Conservation (phyloP, 768 basidiomycete species). For the Russula sp. region DNA sequence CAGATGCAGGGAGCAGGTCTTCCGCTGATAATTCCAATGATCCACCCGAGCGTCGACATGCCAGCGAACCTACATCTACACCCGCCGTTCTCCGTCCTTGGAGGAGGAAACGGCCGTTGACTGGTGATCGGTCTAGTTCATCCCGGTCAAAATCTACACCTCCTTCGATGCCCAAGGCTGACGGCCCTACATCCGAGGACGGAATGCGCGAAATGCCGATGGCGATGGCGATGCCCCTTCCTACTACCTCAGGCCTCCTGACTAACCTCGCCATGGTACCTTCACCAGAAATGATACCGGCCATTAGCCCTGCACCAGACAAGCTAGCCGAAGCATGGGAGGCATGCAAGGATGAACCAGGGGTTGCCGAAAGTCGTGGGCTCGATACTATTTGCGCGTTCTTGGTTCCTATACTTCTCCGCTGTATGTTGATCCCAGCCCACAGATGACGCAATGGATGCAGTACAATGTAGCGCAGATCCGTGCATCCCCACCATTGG, state of each 20-base stretch:
- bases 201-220: background rate
- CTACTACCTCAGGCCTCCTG: background rate
- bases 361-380: background rate
- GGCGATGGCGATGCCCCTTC: background rate
- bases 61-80: background rate
- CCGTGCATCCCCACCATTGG: background rate
- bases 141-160: background rate
- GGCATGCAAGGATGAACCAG: background rate
- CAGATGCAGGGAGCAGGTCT: background rate
- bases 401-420: background rate
- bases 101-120: background rate
- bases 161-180: background rate
- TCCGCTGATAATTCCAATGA: background rate
- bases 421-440: background rate
- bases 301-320: background rate
- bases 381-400: background rate
- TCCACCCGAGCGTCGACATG: background rate
- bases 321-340: background rate
- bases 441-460: background rate
- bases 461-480: background rate
- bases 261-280: background rate
- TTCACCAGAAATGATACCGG: background rate
- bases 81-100: background rate
- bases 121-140: background rate
- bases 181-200: background rate